phyloP scores from a whole-genome alignment of 2,329 filamentous ascomycete genomes.

The Sarocladium strictum region DNA sequence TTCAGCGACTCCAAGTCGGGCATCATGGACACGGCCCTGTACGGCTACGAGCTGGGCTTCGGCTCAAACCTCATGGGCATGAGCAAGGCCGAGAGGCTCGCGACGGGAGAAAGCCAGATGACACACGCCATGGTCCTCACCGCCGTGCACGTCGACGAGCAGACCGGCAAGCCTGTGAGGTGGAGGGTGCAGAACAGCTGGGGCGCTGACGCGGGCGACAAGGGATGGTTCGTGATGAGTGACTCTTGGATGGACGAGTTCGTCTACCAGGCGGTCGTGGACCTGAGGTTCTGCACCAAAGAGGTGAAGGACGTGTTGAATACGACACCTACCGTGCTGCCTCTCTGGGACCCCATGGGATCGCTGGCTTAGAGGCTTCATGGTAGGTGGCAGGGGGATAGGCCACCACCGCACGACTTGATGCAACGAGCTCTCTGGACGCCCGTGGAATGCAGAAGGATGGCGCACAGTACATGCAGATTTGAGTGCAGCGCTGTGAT shows the following conservation, averaged over 20 bases:
- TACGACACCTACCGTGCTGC: slow-evolving; percentile 64
- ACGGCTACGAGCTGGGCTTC: slow-evolving; percentile 80
- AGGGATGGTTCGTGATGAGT: slow-evolving; percentile 87
- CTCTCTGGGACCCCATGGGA: slow-evolving; percentile 78
- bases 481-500: no score
- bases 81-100: slow-evolving; percentile 69
- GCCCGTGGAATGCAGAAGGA: no score
- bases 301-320: slow-evolving; percentile 65
- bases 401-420: no score
- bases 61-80: slow-evolving; percentile 67
- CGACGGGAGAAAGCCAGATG: slow-evolving; percentile 73
- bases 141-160: slow-evolving; percentile 68
- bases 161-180: slow-evolving; percentile 56
- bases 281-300: slow-evolving; percentile 59
- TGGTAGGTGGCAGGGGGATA: no score
- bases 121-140: slow-evolving; percentile 92
- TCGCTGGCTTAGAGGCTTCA: slow-evolving; percentile 49
- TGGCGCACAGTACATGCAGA: no score
- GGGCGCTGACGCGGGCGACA: slow-evolving; percentile 62
- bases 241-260: slow-evolving; percentile 77
- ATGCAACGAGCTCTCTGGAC: background rate
- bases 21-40: slow-evolving; percentile 73
- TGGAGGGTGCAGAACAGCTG: slow-evolving; percentile 90
- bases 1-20: slow-evolving; percentile 63
- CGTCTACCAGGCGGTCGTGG: slow-evolving; percentile 80